Evolutionary conservation across 495 filamentous ascomycete species (phyloP).

Genomic region (Cryomyces antarcticus): DNA sequence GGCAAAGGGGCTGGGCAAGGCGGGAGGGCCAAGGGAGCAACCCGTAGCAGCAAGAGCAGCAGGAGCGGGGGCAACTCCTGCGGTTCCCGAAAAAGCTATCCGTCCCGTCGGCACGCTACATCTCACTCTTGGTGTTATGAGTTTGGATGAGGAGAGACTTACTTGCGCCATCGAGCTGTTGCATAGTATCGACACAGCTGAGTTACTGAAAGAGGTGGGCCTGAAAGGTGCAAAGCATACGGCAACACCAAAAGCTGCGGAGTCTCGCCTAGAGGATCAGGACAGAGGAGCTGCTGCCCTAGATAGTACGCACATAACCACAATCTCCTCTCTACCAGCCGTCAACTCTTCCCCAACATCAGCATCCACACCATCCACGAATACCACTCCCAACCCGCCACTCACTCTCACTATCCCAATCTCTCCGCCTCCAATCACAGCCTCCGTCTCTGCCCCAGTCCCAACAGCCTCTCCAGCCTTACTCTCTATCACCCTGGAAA

Average conservation of each 20-base stretch:
- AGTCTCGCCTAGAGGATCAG: background rate
- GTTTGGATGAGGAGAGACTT: slow-evolving; percentile 36
- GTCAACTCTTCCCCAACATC: too few relatives aligned
- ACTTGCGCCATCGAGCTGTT: slow-evolving; percentile 38
- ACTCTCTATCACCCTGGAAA: slow-evolving; percentile 4
- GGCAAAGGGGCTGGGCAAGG: slow-evolving; percentile 5
- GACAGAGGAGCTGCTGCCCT: background rate
- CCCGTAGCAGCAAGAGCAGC: background rate
- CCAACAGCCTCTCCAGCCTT: background rate
- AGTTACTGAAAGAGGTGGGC: slow-evolving; percentile 22
- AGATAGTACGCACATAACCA: background rate
- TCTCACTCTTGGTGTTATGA: slow-evolving; percentile 77
- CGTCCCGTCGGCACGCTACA: slow-evolving; percentile 67
- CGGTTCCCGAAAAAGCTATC: slow-evolving; percentile 35
- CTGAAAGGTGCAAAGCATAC: background rate
- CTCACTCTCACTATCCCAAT: background rate
- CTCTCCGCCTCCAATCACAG: background rate
- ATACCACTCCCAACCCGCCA: too few relatives aligned
- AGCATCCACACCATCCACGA: too few relatives aligned
- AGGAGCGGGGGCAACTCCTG: background rate
- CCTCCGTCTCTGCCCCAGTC: background rate
- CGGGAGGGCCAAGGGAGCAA: slow-evolving; percentile 7
- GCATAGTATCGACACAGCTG: slow-evolving; percentile 27
- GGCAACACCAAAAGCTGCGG: background rate
- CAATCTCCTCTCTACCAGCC: too few relatives aligned